Conservation (phyloP, 2,329 filamentous ascomycete genomes). For the Zasmidium citrigriseum region DNA sequence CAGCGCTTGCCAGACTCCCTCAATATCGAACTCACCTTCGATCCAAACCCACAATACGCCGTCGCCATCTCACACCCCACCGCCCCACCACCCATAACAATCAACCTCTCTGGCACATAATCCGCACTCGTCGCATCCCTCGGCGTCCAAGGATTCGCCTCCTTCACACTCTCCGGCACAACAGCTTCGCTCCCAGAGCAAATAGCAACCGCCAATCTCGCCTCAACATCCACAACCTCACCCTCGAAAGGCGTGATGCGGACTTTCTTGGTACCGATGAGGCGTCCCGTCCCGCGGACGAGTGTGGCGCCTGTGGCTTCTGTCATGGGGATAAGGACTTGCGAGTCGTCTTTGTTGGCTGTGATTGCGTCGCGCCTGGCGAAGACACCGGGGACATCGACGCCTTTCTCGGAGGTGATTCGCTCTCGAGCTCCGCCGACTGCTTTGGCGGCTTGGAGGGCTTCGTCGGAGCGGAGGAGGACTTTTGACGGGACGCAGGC, state of each 20-base stretch:
- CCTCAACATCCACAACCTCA: neutral
- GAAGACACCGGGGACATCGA: constrained; percentile 1
- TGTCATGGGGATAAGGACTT: constrained; percentile 2
- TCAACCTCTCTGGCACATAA: constrained; percentile 1
- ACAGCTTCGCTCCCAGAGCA: constrained; percentile 5
- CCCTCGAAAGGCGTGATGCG: neutral
- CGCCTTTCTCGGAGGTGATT: neutral
- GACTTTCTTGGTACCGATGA: neutral
- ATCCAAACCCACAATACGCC: constrained; percentile 1
- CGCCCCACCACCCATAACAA: constrained; percentile 4
- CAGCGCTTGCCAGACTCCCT: too few relatives aligned
- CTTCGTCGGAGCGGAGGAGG: constrained; percentile 2
- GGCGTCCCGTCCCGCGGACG: neutral
- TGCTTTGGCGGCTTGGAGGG: neutral
- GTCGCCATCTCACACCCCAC: constrained; percentile 6
- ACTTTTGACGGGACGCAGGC: constrained; percentile 6
- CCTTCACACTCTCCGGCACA: neutral
- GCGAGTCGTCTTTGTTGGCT: constrained; percentile 1
- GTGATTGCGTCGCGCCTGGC: constrained; percentile 1
- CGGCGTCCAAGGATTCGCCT: constrained; percentile 3
- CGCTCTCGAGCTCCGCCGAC: constrained; percentile 2
- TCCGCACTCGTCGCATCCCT: constrained; percentile 3
- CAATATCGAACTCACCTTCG: too few relatives aligned
- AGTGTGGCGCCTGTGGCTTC: neutral
- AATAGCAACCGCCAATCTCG: constrained; percentile 5